Percentiles rank a stretch among this genome's conserved stretches.
Conservation (phyloP, 2,329 filamentous ascomycete genomes). For the Aspergillus eucalypticola region DNA sequence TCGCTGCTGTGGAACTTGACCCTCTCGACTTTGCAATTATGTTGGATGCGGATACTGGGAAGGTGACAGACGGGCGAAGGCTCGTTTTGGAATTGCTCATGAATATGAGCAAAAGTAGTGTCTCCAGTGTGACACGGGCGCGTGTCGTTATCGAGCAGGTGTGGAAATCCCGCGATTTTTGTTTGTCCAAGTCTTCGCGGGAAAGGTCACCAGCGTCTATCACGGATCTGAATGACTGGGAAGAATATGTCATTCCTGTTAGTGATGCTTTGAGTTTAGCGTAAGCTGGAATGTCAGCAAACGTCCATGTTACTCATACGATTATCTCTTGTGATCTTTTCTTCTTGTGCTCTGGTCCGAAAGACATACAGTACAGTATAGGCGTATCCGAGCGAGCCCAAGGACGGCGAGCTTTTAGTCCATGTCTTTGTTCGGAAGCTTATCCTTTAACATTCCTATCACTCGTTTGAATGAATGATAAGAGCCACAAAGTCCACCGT, state of each 20-base stretch:
- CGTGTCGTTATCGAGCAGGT: constrained; percentile 42
- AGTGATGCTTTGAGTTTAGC: constrained; percentile 10
- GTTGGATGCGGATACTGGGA: constrained; percentile 1
- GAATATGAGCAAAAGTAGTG: constrained; percentile 8
- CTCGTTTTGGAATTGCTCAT: neutral
- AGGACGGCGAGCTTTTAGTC: no score
- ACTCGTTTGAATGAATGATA: no score
- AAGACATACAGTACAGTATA: no score
- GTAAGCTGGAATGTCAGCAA: neutral
- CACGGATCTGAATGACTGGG: constrained; percentile 8
- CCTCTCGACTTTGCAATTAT: constrained; percentile 39
- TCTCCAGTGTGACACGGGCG: constrained; percentile 38
- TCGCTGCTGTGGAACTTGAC: constrained; percentile 35
- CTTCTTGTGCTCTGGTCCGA: no score
- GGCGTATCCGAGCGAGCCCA: no score
- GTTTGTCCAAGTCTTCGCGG: neutral
- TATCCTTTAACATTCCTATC: no score
- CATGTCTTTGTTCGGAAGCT: no score
- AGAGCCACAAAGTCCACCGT: no score
- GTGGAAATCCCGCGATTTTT: constrained; percentile 33
- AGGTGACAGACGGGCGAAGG: neutral
- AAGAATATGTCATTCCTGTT: constrained; percentile 7
- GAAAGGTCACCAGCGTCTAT: neutral
- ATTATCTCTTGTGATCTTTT: no score
- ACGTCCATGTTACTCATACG: no score